phyloP scores from a whole-genome alignment of 345 rosid species.

The Lenwebbia sp. region DNA sequence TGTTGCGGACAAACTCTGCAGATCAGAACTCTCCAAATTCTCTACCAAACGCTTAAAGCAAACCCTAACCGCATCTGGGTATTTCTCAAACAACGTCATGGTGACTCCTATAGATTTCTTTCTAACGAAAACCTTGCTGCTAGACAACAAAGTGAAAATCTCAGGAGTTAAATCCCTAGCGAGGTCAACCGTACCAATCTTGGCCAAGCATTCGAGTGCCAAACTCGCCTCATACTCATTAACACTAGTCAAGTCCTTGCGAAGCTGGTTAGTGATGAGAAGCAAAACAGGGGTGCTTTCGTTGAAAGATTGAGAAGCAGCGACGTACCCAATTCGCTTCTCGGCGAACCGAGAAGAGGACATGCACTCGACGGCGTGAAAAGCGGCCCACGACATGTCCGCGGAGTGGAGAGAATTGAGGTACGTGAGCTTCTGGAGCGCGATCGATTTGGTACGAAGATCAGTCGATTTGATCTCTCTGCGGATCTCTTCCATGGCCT shows the following conservation, averaged over 20 bases:
- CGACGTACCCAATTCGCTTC: slow-evolving; percentile 73
- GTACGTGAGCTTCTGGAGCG: slow-evolving; percentile 80
- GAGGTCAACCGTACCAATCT: slow-evolving; percentile 69
- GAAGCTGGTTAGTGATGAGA: slow-evolving; percentile 74
- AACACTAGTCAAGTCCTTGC: slow-evolving; percentile 67
- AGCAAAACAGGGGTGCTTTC: slow-evolving; percentile 75
- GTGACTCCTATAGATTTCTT: slow-evolving; percentile 73
- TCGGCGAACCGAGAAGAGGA: slow-evolving; percentile 65
- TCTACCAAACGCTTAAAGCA: slow-evolving; percentile 91
- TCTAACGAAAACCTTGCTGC: slow-evolving; percentile 53
- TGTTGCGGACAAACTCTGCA: slow-evolving; percentile 45
- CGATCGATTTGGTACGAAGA: slow-evolving; percentile 68
- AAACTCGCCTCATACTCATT: slow-evolving; percentile 73
- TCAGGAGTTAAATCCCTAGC: slow-evolving; percentile 85
- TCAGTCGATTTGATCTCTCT: slow-evolving; percentile 85
- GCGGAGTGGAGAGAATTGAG: slow-evolving; percentile 58
- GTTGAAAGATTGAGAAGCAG: slow-evolving; percentile 68
- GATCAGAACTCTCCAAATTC: slow-evolving; percentile 72
- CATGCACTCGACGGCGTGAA: slow-evolving; percentile 79
- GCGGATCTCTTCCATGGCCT: slow-evolving; percentile 70
- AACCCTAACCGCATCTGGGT: slow-evolving; percentile 80
- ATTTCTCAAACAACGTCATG: slow-evolving; percentile 70
- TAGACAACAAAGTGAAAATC: slow-evolving; percentile 61
- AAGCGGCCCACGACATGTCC: slow-evolving; percentile 89
- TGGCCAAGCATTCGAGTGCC: slow-evolving; percentile 70